These are phyloP conservation scores for Neocatenulostroma microsporum DNA, from an alignment of 2,329 filamentous ascomycete species.

Conservation along the genomic window DNA sequence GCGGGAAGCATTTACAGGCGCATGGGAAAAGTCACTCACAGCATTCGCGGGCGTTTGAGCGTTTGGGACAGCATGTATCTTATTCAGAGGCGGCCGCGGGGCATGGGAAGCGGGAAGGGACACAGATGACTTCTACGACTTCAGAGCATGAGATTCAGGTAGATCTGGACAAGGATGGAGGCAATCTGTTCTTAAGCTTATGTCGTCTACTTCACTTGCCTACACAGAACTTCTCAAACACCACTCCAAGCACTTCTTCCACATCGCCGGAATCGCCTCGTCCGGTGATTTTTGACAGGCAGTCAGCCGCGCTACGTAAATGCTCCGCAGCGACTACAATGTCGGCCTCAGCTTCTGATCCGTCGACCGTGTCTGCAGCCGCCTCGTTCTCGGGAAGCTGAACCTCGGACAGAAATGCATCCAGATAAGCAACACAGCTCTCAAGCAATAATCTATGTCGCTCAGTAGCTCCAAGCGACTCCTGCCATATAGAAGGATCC, in stretches of 20 bases:
- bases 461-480: constrained; percentile 83
- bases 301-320: constrained; percentile 69
- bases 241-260: constrained; percentile 89
- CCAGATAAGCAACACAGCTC: constrained; percentile 62
- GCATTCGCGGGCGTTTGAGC: background rate
- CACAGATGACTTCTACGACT: no score
- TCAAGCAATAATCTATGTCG: constrained; percentile 76
- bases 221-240: constrained; percentile 75
- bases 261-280: constrained; percentile 79
- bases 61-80: no score
- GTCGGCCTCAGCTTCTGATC: constrained; percentile 58
- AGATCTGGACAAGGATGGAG: no score
- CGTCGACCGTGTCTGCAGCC: no score
- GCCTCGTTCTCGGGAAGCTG: no score
- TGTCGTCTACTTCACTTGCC: no score
- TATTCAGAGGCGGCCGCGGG: no score
- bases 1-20: background rate
- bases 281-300: constrained; percentile 80
- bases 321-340: constrained; percentile 87
- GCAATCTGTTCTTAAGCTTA: no score
- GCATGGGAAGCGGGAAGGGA: no score
- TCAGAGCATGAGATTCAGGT: no score
- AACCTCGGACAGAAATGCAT: constrained; percentile 60
- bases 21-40: background rate
- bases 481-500: constrained; percentile 64